Conservation (phyloP, 2,329 filamentous ascomycete species). For the Sarocladiaceae sp. region DNA sequence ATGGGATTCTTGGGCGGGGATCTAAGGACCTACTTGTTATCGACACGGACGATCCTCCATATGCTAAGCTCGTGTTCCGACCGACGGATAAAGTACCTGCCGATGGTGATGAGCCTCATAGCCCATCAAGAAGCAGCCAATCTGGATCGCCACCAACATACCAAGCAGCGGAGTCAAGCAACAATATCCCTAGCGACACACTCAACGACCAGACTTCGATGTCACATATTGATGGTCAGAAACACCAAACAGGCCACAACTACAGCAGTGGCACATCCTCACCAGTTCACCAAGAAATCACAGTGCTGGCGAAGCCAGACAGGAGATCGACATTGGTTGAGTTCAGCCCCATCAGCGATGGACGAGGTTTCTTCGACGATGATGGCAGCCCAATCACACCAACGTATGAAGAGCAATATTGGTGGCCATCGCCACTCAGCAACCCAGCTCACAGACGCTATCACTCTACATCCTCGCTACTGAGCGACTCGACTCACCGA, state of each 20-base stretch:
- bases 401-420: slow-evolving; percentile 1
- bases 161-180: neutral
- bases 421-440: slow-evolving; percentile 2
- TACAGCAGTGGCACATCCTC: neutral
- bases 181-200: neutral
- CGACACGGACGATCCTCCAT: slow-evolving; percentile 46
- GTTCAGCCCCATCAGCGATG: neutral
- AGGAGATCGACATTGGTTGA: slow-evolving; percentile 5
- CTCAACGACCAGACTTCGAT: neutral
- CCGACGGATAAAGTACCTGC: neutral
- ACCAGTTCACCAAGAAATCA: neutral
- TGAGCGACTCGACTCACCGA: neutral
- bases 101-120: slow-evolving; percentile 13
- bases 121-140: slow-evolving; percentile 9
- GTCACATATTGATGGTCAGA: neutral
- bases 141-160: neutral
- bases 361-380: slow-evolving; percentile 2
- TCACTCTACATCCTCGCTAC: slow-evolving; percentile 1
- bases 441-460: neutral
- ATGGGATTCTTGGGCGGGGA: slow-evolving; percentile 64
- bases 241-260: neutral
- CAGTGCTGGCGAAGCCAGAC: neutral
- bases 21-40: slow-evolving; percentile 63
- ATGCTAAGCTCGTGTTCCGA: slow-evolving; percentile 37
- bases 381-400: slow-evolving; percentile 3